phyloP scores from a whole-genome alignment of 495 filamentous ascomycete species.

The Penicillium nucicola region DNA sequence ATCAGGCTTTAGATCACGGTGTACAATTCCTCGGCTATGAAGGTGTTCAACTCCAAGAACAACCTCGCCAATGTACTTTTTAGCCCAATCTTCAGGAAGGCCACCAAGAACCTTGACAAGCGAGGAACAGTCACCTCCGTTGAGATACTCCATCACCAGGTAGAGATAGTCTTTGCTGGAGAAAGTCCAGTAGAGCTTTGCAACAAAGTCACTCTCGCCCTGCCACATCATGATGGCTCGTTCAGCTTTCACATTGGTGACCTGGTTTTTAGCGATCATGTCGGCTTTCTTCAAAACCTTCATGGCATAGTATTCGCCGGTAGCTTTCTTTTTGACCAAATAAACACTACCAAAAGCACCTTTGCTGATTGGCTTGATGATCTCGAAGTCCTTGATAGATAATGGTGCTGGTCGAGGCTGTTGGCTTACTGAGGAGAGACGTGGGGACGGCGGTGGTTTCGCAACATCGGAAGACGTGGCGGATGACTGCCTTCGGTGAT shows the following conservation, averaged over 20 bases:
- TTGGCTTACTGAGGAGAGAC: constrained; percentile 65
- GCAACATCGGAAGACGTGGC: constrained; percentile 70
- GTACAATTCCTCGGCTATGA: constrained; percentile 89
- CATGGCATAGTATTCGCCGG: constrained; percentile 96
- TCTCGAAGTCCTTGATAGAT: constrained; percentile 98
- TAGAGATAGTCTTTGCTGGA: constrained; percentile 99
- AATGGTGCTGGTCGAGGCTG: constrained; percentile 82
- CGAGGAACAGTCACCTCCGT: constrained; percentile 94
- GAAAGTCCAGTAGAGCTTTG: constrained; percentile 98
- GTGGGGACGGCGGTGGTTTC: constrained; percentile 76
- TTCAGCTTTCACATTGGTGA: constrained; percentile 98
- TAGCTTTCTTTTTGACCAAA: constrained; percentile 95
- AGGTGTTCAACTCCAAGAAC: constrained; percentile 93
- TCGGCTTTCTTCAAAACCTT: constrained; percentile 98
- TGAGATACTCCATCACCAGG: constrained; percentile 98
- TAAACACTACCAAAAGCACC: constrained; percentile 98
- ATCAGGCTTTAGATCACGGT: constrained; percentile 95
- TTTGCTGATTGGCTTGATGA: constrained; percentile 99
- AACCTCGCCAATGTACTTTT: constrained; percentile 94
- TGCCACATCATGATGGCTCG: constrained; percentile 99
- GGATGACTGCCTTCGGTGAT: constrained; percentile 91
- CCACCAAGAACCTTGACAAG: constrained; percentile 91
- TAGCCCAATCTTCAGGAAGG: constrained; percentile 93
- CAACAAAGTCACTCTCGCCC: constrained; percentile 98
- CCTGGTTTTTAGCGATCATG: constrained; percentile 99